These are phyloP conservation scores for Penicilliopsis zonata DNA, from an alignment of 495 filamentous ascomycete genomes.

Conservation along the genomic window DNA sequence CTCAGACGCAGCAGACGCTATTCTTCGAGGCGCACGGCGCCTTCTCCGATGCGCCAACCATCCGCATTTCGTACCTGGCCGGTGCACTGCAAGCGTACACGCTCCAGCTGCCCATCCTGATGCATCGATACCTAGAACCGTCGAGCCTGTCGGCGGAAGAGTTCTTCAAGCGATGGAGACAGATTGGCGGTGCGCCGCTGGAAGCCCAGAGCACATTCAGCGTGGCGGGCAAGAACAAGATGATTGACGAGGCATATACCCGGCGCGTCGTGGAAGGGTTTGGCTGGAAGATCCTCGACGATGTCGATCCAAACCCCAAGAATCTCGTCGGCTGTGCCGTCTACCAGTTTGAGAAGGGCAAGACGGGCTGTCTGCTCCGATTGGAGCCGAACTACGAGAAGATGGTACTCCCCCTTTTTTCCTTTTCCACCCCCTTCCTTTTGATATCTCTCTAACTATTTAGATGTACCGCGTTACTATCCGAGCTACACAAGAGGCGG, in stretches of 20 bases:
- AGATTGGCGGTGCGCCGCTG: constrained; percentile 80
- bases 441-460: background rate
- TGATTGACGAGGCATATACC: constrained; percentile 44
- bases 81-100: constrained; percentile 90
- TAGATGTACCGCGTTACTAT: constrained; percentile 96
- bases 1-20: constrained; percentile 84
- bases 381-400: constrained; percentile 90
- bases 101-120: constrained; percentile 74
- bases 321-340: constrained; percentile 94
- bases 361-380: constrained; percentile 86
- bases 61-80: constrained; percentile 87
- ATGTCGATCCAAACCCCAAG: constrained; percentile 78
- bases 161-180: constrained; percentile 98
- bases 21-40: constrained; percentile 80
- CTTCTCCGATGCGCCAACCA: constrained; percentile 77
- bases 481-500: constrained; percentile 80
- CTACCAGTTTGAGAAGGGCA: constrained; percentile 72
- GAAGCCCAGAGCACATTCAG: constrained; percentile 84
- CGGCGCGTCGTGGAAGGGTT: constrained; percentile 62
- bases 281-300: constrained; percentile 73
- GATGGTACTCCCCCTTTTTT: constrained; percentile 42
- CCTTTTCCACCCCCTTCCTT: background rate
- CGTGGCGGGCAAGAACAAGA: constrained; percentile 33
- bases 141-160: constrained; percentile 75
- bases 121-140: constrained; percentile 94